Evolutionary conservation across 2,329 filamentous ascomycete species (phyloP), one percentile per base, ranked within the genome.

Genomic region (Cytospora paraplurivora): DNA sequence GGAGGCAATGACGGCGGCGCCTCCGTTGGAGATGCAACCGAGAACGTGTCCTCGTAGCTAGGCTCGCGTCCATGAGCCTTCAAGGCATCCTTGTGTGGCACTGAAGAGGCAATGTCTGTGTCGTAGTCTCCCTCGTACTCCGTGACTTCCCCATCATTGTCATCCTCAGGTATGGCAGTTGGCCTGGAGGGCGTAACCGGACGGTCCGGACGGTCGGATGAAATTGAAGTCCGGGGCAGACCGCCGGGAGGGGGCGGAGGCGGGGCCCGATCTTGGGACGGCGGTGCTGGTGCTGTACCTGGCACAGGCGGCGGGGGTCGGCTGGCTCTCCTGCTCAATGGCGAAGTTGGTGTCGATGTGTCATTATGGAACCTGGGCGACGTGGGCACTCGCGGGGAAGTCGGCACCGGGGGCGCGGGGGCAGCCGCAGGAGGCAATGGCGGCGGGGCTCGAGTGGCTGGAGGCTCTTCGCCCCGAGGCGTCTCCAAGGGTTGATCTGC

Each of bases 111-210:
- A 72, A 98, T 98, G 73, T 98, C 95, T 7, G 95, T 98, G 70
- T 98, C 95, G 73, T 98, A 98, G 72, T 98, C 95, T 7, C 94
- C 95, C 73, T 99, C 95, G 72, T 98, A 98, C 72, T 97, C 94
- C 0, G 92, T 96, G 38, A 92, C 84, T 71, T 96, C 93, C 64
- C 90, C 92, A 64, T 90, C 89, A 33, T 87, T 88, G 15, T 89
- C 88, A 37, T 87, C 87, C 37, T 90, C 88, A 32, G 78, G 83
- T 66, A 79, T 75, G 11, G 71, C 69, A 12, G 76, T 76, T 66
- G 81, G 72, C 32, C 70, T 72, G 61, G 77, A 76, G 17, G 82
- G 77, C 13, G 80, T 77, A 12, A 77, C 69, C 1, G 74, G 69
- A 55, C 78, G 78, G 59, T 79, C 81, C 1, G 74, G 69, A 55